Evolutionary conservation across 306 rosid species (phyloP).

Genomic region (Gastrolobium villosum): DNA sequence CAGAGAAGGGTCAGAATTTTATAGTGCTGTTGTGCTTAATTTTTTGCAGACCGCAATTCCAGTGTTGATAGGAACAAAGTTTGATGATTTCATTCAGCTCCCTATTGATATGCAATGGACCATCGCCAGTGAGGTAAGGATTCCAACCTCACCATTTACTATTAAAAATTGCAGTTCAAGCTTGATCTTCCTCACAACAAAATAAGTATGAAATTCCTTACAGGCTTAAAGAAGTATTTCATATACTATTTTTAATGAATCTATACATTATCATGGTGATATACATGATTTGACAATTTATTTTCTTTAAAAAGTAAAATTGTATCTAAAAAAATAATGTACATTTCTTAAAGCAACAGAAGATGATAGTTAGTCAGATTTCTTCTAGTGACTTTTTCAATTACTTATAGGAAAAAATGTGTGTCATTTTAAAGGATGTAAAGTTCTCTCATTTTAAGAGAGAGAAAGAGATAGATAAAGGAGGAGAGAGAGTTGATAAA

Average conservation of each 20-base stretch:
- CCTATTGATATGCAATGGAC: slow-evolving; percentile 98
- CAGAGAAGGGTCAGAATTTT: slow-evolving; percentile 13
- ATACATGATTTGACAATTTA: background rate
- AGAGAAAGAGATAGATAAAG: too few relatives aligned
- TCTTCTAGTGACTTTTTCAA: background rate
- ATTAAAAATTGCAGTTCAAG: background rate
- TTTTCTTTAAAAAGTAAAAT: background rate
- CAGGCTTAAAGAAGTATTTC: background rate
- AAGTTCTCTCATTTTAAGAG: too few relatives aligned
- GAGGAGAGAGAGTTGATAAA: too few relatives aligned
- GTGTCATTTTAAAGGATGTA: too few relatives aligned
- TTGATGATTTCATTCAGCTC: slow-evolving; percentile 97
- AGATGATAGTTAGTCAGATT: background rate
- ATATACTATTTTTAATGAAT: background rate
- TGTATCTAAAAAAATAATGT: background rate
- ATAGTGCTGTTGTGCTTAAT: slow-evolving; percentile 1
- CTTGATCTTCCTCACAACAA: background rate
- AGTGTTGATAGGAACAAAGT: slow-evolving; percentile 89
- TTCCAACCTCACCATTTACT: slow-evolving; percentile 17
- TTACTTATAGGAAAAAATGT: too few relatives aligned
- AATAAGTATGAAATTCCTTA: background rate
- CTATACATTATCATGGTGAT: background rate
- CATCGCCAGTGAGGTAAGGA: slow-evolving; percentile 84
- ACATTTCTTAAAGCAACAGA: background rate
- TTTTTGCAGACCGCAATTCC: slow-evolving; percentile 86